Evolutionary conservation across 768 basidiomycete genomes (phyloP), one percentile per base, ranked within the genome.

Genomic region (Tephrocybe sp.): DNA sequence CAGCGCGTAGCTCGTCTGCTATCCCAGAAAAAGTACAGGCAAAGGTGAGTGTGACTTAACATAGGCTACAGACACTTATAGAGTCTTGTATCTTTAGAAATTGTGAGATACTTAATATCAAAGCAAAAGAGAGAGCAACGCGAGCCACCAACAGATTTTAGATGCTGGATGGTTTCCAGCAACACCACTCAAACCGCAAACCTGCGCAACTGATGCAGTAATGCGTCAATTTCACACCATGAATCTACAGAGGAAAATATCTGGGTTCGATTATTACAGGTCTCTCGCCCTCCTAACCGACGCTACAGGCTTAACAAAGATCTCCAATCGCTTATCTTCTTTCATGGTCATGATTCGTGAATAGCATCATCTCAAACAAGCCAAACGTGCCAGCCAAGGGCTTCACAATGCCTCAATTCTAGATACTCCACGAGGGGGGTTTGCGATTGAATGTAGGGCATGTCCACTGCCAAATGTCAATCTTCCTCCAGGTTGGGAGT

Each of bases 321-420:
- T 56, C 17, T 51, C 51, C 23, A 35, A 54, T 46, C 44, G 44
- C 16, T 38, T 54, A 4, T 3, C 42, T 19, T 19, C 40, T 11
- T 54, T 40, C 13, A 54, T 51, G 48, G n/a, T 51, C 14, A 50
- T 54, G 35, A 44, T 48, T 5, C 33, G 46, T 4, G 46, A 53
- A 30, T 60, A 55, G 56, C 41, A 49, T 2, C 58, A 60, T 34
- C 48, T 60, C 31, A 60, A 57, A 36, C 46, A 46, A 39, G 38
- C 44, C 4, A 58, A 58, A 20, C n/a, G 51, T 7, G 57, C 51
- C n/a, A 56, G 59, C 9, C 43, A 48, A 13, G 53, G 50, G 7
- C n/a, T n/a, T n/a, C 57, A 55, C 7, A 7, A 26, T 7, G 4
- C 26, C n/a, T 53, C 50, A 8, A 8, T 36, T 12, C 31, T 43